Percentiles rank a stretch among this genome's conserved stretches.
Conservation (phyloP, 768 basidiomycete species). For the Boletus subcaerulescens region DNA sequence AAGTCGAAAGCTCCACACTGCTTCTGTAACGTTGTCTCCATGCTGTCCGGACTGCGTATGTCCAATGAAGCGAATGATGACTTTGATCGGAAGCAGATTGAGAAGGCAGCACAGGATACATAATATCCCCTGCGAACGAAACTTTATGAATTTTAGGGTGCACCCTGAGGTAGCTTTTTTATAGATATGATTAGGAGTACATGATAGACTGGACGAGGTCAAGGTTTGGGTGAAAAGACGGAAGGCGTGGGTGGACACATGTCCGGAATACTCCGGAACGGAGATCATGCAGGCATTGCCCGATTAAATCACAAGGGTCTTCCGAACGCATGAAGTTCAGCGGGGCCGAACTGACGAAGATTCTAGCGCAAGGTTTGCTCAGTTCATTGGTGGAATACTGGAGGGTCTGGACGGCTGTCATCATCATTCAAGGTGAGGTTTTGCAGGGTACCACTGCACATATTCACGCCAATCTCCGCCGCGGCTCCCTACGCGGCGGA, state of each 20-base stretch:
- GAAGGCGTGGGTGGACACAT: background rate
- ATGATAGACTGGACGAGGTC: slow-evolving; percentile 9
- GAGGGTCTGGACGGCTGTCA: slow-evolving; percentile 3
- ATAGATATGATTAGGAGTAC: slow-evolving; percentile 10
- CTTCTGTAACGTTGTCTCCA: slow-evolving; percentile 25
- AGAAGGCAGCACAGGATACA: slow-evolving; percentile 20
- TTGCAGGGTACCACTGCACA: slow-evolving; percentile 1
- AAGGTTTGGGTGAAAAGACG: slow-evolving; percentile 6
- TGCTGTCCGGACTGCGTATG: slow-evolving; percentile 11
- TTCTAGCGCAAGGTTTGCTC: background rate
- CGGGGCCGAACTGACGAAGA: slow-evolving; percentile 23
- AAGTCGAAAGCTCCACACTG: slow-evolving; percentile 15
- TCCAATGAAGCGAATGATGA: slow-evolving; percentile 11
- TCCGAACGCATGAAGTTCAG: slow-evolving; percentile 1
- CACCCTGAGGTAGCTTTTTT: slow-evolving; percentile 27
- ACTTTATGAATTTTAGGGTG: slow-evolving; percentile 29
- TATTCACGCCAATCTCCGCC: slow-evolving; percentile 31
- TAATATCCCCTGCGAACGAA: slow-evolving; percentile 29
- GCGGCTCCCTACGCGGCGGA: slow-evolving; percentile 13
- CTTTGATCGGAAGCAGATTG: slow-evolving; percentile 26
- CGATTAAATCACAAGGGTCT: background rate
- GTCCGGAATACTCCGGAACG: slow-evolving; percentile 26
- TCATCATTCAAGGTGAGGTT: slow-evolving; percentile 6
- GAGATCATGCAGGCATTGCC: slow-evolving; percentile 12
- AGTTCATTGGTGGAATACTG: slow-evolving; percentile 9